phyloP scores from a whole-genome alignment of 257 asterid genomes.

The Fraxinus pennsylvanica region DNA sequence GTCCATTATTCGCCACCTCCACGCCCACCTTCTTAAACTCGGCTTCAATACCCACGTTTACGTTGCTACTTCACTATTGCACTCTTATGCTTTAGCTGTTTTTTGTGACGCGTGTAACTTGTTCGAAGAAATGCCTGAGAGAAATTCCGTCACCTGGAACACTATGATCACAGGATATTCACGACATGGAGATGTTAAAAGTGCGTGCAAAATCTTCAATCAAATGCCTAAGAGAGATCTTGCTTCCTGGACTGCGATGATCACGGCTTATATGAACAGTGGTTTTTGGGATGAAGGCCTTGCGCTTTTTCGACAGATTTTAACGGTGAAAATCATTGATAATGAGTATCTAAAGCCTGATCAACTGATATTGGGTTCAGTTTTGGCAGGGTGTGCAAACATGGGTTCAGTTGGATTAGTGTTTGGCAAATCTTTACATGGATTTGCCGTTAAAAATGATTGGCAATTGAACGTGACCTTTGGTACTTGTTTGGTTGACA shows the following conservation, averaged over 20 bases:
- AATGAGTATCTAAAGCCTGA: conserved; percentile 43
- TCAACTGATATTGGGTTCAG: conserved; percentile 43
- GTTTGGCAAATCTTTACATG: conserved; percentile 57
- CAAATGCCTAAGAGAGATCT: conserved; percentile 43
- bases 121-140: conserved; percentile 60
- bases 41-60: conserved; percentile 49
- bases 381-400: conserved; percentile 46
- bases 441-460: conserved; percentile 43
- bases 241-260: conserved; percentile 62
- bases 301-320: conserved; percentile 51
- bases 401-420: conserved; percentile 54
- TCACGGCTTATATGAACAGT: conserved; percentile 48
- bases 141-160: conserved; percentile 54
- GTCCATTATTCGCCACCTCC: conserved; percentile 46
- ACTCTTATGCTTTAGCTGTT: conserved; percentile 24
- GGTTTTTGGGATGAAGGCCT: conserved; percentile 45
- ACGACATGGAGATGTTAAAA: conserved; percentile 30
- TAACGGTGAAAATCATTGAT: neutral
- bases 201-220: conserved; percentile 46
- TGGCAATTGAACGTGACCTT: conserved; percentile 54
- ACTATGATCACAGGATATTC: conserved; percentile 54
- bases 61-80: conserved; percentile 56
- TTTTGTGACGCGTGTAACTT: conserved; percentile 45
- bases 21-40: conserved; percentile 52
- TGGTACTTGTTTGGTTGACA: conserved; percentile 58